Percentiles rank a stretch among this genome's conserved stretches.
Conservation (phyloP, 768 basidiomycete species). For the Saitozyma podzolica region DNA sequence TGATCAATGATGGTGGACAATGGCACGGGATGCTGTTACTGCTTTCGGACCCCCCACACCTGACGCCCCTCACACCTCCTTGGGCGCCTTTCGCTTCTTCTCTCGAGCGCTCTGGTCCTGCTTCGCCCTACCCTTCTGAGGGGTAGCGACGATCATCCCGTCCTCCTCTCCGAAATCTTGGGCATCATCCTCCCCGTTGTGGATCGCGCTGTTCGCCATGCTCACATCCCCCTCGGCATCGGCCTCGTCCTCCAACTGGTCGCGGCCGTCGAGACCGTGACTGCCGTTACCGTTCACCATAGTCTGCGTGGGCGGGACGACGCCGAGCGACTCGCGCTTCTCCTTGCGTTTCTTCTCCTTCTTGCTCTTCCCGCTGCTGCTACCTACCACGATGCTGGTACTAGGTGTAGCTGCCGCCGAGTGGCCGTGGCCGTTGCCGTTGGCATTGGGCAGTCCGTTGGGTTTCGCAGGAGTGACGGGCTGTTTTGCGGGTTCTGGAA, state of each 20-base stretch:
- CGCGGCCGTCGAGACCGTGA: neutral
- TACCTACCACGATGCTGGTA: neutral
- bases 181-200: too few relatives aligned
- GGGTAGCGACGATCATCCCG: constrained; percentile 1
- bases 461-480: neutral
- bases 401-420: neutral
- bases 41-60: too few relatives aligned
- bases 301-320: neutral
- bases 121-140: too few relatives aligned
- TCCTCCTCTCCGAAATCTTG: neutral
- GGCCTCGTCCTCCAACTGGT: constrained; percentile 5
- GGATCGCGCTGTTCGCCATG: too few relatives aligned
- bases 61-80: constrained; percentile 1
- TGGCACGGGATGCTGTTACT: too few relatives aligned
- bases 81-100: constrained; percentile 35
- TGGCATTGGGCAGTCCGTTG: neutral
- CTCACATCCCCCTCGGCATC: neutral
- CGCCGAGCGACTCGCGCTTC: neutral
- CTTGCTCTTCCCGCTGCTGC: neutral
- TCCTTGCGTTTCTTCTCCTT: constrained; percentile 1
- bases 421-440: neutral
- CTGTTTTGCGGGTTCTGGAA: neutral
- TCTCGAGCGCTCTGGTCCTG: neutral
- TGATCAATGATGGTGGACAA: too few relatives aligned
- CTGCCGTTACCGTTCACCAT: neutral